Evolutionary conservation across 176 grass and related monocot genomes (phyloP), one percentile per base, ranked within the genome.

Genomic region (Cenchrus purpureus): DNA sequence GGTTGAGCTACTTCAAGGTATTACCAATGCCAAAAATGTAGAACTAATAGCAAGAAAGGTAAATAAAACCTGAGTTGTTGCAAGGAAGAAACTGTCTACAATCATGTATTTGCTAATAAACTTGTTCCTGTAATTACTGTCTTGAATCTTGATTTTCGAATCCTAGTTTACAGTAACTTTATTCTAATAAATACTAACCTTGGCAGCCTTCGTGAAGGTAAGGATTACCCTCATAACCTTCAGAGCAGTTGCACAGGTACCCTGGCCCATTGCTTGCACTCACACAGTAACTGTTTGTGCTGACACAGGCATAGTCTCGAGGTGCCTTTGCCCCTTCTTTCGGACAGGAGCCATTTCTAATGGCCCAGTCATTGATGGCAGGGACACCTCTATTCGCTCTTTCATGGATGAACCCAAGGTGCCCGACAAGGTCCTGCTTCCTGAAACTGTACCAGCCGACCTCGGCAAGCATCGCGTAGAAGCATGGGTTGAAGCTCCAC

Each of bases 171-270:
- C 60, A 29, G 2, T 10, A 45, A 67, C 2, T 40, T 17, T 42
- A 29, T 53, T 74, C 10, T 5, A 20, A 57, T 57, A 22, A 60
- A 60, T 0, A 22, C n/a, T 22, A 77, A 83, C 80, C 86, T 88
- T 83, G 86, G 29, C 86, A 88, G 11, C 86, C 86, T 14, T 45
- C 4, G 0, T 7, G 14, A 29, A 88, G 66, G 65, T 88, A 88
- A 72, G 86, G 86, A 46, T 88, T 83, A 0, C 86, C 86, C 28
- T 83, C 12, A 0, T 89, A 80, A 9, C 90, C 87, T 56, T 69
- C 7, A 15, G 61, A 86, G 56, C 87, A 92, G 12, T 76, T 44
- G 62, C 91, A 92, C 6, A 71, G 3, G 51, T 89, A 89, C 12
- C 91, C 87, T 5, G 45, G 46, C 7, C 81, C 85, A 65, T 70